Evolutionary conservation across 805 yeast species (phyloP), one percentile per base, ranked within the genome.

Genomic region (Saccharomycopsis sp.): DNA sequence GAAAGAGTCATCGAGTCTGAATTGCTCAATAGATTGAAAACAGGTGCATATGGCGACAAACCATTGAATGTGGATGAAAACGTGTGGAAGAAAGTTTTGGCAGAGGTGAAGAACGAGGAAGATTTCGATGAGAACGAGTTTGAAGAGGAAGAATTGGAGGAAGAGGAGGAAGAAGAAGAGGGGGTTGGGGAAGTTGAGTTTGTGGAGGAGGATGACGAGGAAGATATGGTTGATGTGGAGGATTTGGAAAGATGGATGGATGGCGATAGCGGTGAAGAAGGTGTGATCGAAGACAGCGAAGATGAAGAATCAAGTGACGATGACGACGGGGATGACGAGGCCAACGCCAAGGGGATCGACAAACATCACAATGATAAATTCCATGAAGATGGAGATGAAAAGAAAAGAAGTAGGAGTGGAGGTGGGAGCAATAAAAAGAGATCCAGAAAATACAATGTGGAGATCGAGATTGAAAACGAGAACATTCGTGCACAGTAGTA

Each of bases 11-110:
- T 92, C 52, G 98, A 92, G 63, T 86, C 86, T 64, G 98, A 92
- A 62, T 71, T 92, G 50, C 69, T 92, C 56, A 96, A 88, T 41
- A 78, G 98, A 62, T 73, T 92, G 56, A 92, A 92, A 76, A 78
- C 89, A 56, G 98, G 98, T 47, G 97, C 97, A 2, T 92, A 92
- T 58, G 98, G 98, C 50, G 97, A 92, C 57, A 85, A 89, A 61
- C 98, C 98, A 42, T 69, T 92, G 57, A 92, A 92, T 56, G 97
- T 92, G 27, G 97, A 92, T 54, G 96, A 89, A 56, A 80, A 80
- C 63, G 77, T 92, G 46, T 92, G 98, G 98, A 80, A 81, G 71
- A 84, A 79, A 66, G 94, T 92, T 18, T 73, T 92, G 66, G 87
- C 88, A 47, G 84, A 80, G 46, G 73, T 71, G 34, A 67, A 65